phyloP scores from a whole-genome alignment of 208 protist genomes.

The Acanthamoeba healyi region DNA sequence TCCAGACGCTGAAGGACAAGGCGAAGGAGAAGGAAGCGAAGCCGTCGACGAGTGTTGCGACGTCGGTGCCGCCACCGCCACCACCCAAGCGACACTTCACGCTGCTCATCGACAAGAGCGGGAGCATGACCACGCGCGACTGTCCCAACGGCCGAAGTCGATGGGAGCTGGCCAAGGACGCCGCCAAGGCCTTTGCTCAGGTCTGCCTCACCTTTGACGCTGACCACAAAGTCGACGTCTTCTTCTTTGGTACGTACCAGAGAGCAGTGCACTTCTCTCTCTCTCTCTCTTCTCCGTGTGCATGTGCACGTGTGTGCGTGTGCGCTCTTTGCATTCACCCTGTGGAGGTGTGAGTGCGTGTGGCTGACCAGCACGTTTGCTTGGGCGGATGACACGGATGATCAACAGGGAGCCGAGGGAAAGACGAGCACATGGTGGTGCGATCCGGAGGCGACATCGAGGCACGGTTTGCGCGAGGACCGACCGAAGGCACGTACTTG shows the following conservation, averaged over 20 bases:
- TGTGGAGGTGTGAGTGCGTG: background rate
- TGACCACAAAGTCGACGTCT: slow-evolving; percentile 18
- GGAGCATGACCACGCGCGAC: slow-evolving; percentile 27
- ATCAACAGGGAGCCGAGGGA: slow-evolving; percentile 33
- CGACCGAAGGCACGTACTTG: slow-evolving; percentile 39
- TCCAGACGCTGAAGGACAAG: background rate
- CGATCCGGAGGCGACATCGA: background rate
- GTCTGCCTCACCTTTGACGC: background rate
- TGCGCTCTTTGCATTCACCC: background rate
- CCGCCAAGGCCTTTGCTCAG: slow-evolving; percentile 33
- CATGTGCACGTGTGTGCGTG: background rate
- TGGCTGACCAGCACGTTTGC: too few relatives aligned
- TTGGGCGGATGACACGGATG: too few relatives aligned
- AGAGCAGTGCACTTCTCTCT: too few relatives aligned
- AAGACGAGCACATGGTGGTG: slow-evolving; percentile 45
- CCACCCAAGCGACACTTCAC: slow-evolving; percentile 2
- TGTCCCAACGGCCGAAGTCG: slow-evolving; percentile 29
- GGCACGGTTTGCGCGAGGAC: slow-evolving; percentile 9
- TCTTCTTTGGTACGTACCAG: slow-evolving; percentile 37
- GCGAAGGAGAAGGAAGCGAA: background rate
- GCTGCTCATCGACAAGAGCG: slow-evolving; percentile 39
- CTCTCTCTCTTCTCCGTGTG: too few relatives aligned
- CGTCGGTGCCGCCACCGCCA: too few relatives aligned
- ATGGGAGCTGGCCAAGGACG: slow-evolving; percentile 49
- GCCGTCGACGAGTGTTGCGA: too few relatives aligned